phyloP scores from a whole-genome alignment of 2,329 filamentous ascomycete genomes.

The Neofusicoccum umdonicola region DNA sequence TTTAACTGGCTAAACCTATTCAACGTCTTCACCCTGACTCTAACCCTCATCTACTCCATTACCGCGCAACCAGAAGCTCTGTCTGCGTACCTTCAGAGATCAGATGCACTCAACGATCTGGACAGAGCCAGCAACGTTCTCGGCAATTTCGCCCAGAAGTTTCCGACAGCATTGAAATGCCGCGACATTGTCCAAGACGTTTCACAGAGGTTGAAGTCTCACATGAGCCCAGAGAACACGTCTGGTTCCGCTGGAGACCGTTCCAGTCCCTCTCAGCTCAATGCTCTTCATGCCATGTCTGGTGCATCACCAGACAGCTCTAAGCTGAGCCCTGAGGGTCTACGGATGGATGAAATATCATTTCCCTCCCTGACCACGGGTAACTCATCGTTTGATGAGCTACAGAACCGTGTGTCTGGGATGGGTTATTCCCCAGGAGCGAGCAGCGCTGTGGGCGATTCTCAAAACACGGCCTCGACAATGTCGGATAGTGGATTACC shows the following conservation, averaged over 20 bases:
- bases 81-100: slow-evolving; percentile 17
- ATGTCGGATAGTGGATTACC: slow-evolving; percentile 7
- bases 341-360: not conserved
- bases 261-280: not conserved
- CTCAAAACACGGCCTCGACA: not conserved
- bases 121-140: slow-evolving; percentile 20
- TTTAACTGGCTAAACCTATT: slow-evolving; percentile 47
- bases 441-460: not conserved
- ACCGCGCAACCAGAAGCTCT: slow-evolving; percentile 38
- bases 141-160: slow-evolving; percentile 16
- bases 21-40: slow-evolving; percentile 41
- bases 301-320: not conserved
- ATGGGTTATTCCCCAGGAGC: not conserved
- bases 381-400: slow-evolving; percentile 2
- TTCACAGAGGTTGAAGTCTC: not conserved
- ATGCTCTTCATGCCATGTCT: not conserved
- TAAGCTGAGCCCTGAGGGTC: not conserved
- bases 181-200: slow-evolving; percentile 18
- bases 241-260: not conserved
- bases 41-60: slow-evolving; percentile 46
- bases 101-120: slow-evolving; percentile 20
- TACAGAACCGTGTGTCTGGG: not conserved
- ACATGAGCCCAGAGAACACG: not conserved
- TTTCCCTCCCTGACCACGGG: not conserved
- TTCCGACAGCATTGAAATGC: slow-evolving; percentile 18